These are phyloP conservation scores for Aurantiochytrium sp. DNA, from an alignment of 108 stramenopile species.

Conservation along the genomic window DNA sequence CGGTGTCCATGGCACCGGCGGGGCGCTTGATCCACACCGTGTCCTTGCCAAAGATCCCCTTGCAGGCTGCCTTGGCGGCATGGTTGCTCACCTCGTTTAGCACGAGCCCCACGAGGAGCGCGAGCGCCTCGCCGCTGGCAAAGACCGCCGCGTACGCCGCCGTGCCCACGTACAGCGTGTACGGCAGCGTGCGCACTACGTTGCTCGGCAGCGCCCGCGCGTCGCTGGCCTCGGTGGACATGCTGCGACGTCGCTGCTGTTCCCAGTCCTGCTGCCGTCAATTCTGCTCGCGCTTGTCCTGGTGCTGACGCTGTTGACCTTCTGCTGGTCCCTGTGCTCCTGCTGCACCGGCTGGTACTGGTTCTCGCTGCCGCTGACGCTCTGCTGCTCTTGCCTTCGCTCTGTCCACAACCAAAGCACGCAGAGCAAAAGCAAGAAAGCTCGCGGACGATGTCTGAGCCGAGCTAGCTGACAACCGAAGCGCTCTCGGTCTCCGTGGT, in stretches of 20 bases:
- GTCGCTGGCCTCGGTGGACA: slow-evolving; percentile 3
- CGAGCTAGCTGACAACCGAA: no score
- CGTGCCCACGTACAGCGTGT: background rate
- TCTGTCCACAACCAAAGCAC: no score
- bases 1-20: slow-evolving; percentile 1
- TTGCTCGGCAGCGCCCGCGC: background rate
- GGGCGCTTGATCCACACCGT: background rate
- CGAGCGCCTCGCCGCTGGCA: background rate
- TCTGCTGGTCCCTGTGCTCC: no score
- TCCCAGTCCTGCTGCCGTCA: no score
- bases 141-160: background rate
- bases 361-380: no score
- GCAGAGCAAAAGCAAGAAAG: no score
- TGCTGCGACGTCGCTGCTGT: background rate
- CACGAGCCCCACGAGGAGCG: background rate
- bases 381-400: no score
- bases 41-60: background rate
- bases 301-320: no score
- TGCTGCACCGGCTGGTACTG: no score
- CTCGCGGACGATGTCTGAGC: no score
- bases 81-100: background rate
- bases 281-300: no score
- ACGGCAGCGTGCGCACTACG: background rate
- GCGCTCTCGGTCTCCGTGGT: no score
- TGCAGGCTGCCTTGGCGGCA: background rate